Evolutionary conservation across 2,329 filamentous ascomycete genomes (phyloP).

Genomic region (Diaporthe sp.): DNA sequence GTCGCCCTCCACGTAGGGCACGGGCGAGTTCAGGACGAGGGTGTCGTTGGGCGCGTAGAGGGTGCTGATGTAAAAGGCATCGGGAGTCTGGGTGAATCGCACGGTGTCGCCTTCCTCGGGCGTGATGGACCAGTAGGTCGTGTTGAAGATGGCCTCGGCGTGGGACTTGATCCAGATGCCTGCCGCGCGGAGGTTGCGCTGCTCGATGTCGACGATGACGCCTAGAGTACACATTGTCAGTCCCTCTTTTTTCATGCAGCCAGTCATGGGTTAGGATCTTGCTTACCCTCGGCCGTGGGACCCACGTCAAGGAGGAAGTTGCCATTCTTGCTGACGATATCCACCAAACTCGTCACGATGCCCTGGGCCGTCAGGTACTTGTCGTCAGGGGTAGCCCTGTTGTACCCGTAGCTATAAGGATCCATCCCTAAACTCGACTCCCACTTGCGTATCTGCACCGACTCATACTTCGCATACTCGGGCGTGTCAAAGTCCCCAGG

Average conservation of each 20-base stretch:
- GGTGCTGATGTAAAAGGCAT: slow-evolving; percentile 67
- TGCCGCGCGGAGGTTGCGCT: slow-evolving; percentile 62
- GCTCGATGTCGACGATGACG: slow-evolving; percentile 41
- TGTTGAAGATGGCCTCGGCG: slow-evolving; percentile 69
- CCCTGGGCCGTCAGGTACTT: slow-evolving; percentile 45
- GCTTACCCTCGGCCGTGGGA: slow-evolving; percentile 43
- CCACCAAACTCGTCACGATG: slow-evolving; percentile 47
- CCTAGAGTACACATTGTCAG: background rate
- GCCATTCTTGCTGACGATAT: slow-evolving; percentile 50
- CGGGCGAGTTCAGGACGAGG: slow-evolving; percentile 57
- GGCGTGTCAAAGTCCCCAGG: slow-evolving; percentile 43
- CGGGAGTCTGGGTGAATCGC: slow-evolving; percentile 65
- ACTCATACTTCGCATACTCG: slow-evolving; percentile 43
- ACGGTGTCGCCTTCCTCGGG: slow-evolving; percentile 59
- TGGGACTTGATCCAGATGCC: slow-evolving; percentile 68
- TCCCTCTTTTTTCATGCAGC: too few species aligned
- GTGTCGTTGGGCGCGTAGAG: slow-evolving; percentile 58
- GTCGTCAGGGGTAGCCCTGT: slow-evolving; percentile 41
- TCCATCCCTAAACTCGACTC: slow-evolving; percentile 45
- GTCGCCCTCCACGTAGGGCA: slow-evolving; percentile 64
- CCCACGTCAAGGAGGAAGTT: slow-evolving; percentile 50
- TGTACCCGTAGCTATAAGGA: slow-evolving; percentile 44
- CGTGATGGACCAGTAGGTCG: slow-evolving; percentile 65
- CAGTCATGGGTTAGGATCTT: too few species aligned
- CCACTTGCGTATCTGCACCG: slow-evolving; percentile 42